Evolutionary conservation across 352 stramenopile species (phyloP).

Genomic region (Globisporangium parvum): DNA sequence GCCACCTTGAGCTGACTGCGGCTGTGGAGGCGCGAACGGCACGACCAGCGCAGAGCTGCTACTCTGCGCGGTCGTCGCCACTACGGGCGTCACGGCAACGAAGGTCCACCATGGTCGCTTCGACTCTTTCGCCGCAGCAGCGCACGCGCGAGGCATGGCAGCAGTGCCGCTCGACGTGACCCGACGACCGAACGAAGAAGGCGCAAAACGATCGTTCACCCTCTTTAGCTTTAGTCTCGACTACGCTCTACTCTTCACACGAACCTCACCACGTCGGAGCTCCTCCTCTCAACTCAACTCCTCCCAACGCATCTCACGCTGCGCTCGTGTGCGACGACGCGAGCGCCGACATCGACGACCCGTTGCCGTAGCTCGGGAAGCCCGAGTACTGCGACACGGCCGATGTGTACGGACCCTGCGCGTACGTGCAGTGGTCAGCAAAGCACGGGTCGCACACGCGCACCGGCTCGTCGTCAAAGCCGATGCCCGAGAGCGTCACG

Average conservation of each 20-base stretch:
- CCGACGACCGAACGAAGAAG: no score
- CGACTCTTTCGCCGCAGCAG: no score
- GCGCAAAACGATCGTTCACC: no score
- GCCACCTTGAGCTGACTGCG: no score
- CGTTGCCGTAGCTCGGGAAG: conserved; percentile 8
- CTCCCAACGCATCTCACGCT: not conserved
- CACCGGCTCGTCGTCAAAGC: conserved; percentile 78
- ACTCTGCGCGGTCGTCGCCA: not conserved
- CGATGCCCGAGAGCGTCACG: conserved; percentile 66
- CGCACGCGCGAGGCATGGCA: no score
- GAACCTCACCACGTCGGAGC: not conserved
- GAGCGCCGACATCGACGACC: conserved; percentile 7
- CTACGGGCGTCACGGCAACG: not conserved
- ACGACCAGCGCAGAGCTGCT: not conserved
- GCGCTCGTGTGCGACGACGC: conserved; percentile 13
- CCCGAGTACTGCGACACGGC: not conserved
- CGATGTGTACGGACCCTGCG: conserved; percentile 20
- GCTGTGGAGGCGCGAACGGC: not conserved
- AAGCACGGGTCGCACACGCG: conserved; percentile 87
- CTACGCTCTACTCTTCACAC: not conserved
- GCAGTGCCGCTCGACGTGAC: no score
- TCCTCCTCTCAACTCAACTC: not conserved
- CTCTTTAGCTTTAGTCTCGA: no score
- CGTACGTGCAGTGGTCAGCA: conserved; percentile 52
- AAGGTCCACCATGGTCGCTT: not conserved